These are phyloP conservation scores for Juncus inflexus DNA, from an alignment of 176 grass and related monocot species.

Conservation along the genomic window DNA sequence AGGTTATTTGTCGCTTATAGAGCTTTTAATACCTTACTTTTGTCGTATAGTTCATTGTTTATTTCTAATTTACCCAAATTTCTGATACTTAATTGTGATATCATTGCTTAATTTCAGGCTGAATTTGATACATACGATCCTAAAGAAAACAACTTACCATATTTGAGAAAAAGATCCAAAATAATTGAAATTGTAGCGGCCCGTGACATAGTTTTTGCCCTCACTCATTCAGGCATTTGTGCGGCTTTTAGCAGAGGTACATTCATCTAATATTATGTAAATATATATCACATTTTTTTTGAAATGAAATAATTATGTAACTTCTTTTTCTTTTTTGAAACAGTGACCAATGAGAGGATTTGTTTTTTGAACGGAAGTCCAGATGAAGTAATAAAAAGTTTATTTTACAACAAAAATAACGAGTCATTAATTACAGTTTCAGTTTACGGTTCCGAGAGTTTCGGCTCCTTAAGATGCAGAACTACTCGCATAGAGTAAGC, in stretches of 20 bases:
- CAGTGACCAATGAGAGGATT: conserved; percentile 77
- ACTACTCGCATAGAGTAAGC: conserved; percentile 81
- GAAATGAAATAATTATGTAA: not conserved
- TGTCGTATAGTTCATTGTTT: too few relatives aligned
- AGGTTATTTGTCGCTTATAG: too few relatives aligned
- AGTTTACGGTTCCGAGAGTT: conserved; percentile 82
- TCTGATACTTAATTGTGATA: conserved; percentile 18
- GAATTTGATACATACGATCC: conserved; percentile 93
- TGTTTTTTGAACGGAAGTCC: conserved; percentile 84
- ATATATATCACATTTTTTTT: not conserved
- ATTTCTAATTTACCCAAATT: not conserved
- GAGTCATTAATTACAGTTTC: conserved; percentile 90
- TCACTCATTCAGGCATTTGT: conserved; percentile 79
- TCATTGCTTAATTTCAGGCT: conserved; percentile 47
- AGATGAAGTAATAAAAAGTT: conserved; percentile 90
- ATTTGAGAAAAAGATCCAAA: conserved; percentile 89
- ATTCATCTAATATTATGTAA: conserved; percentile 3
- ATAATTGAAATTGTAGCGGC: conserved; percentile 93
- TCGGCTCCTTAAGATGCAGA: conserved; percentile 73
- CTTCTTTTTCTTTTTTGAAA: conserved; percentile 25
- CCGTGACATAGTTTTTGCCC: conserved; percentile 73
- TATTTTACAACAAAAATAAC: conserved; percentile 96
- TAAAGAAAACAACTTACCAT: conserved; percentile 64
- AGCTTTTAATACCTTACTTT: too few relatives aligned
- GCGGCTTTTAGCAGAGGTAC: conserved; percentile 94